These are phyloP conservation scores for Scutellaria baicalensis DNA, from an alignment of 257 asterid genomes.

Conservation along the genomic window DNA sequence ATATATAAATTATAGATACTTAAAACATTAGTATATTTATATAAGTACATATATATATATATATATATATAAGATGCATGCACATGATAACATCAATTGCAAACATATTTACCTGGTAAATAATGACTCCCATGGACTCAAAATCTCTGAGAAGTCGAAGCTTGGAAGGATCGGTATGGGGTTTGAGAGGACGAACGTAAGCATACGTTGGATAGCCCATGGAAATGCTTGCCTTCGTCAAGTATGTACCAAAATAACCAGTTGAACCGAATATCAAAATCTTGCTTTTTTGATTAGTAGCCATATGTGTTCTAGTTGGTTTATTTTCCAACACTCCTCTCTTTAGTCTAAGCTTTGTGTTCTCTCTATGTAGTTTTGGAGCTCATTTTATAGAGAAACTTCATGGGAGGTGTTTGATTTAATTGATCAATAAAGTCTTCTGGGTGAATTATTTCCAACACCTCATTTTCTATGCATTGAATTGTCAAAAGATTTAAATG, in stretches of 20 bases:
- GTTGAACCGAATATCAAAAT: conserved; percentile 22
- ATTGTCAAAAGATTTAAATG: no score
- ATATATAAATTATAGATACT: background rate
- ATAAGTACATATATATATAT: no score
- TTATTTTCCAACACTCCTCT: background rate
- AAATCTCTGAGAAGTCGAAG: conserved; percentile 12
- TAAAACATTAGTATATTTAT: background rate
- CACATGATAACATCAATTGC: no score
- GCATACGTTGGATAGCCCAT: conserved; percentile 26
- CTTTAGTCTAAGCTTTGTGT: background rate
- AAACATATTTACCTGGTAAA: conserved; percentile 6
- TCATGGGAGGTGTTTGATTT: no score
- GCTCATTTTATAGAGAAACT: no score
- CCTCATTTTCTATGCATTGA: no score
- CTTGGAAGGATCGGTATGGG: conserved; percentile 7
- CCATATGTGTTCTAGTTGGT: background rate
- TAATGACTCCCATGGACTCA: conserved; percentile 11
- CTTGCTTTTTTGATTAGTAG: background rate
- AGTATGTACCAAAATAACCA: conserved; percentile 29
- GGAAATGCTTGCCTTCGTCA: conserved; percentile 23
- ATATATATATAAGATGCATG: no score
- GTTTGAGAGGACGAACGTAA: conserved; percentile 12
- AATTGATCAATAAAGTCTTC: no score
- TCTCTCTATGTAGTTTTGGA: background rate
- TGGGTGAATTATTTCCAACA: no score